These are phyloP conservation scores for Heliosperma pusillum DNA, from an alignment of 148 eudicot species.

Conservation along the genomic window DNA sequence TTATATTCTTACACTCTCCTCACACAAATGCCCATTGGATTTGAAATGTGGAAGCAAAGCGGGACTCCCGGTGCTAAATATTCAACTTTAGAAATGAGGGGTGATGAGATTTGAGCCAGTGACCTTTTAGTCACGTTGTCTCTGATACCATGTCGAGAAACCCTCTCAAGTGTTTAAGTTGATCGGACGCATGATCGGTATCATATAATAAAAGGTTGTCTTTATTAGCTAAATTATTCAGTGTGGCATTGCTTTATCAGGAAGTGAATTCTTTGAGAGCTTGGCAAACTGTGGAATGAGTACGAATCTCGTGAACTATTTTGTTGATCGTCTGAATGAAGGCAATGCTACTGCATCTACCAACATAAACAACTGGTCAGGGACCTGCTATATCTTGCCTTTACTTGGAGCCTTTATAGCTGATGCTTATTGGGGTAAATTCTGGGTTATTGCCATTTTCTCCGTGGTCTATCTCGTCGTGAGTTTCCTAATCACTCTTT, in stretches of 20 bases:
- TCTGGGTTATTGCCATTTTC: constrained; percentile 59
- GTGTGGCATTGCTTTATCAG: constrained; percentile 21
- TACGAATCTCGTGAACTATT: constrained; percentile 59
- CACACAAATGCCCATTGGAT: too few relatives aligned
- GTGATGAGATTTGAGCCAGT: too few relatives aligned
- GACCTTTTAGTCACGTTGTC: too few relatives aligned
- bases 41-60: too few relatives aligned
- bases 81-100: too few relatives aligned
- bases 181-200: too few relatives aligned
- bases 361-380: constrained; percentile 66
- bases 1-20: too few relatives aligned
- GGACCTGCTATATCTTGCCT: constrained; percentile 65
- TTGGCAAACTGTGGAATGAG: constrained; percentile 72
- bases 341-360: constrained; percentile 41
- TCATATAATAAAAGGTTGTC: too few relatives aligned
- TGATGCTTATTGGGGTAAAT: constrained; percentile 64
- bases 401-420: constrained; percentile 66
- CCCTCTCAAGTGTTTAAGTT: too few relatives aligned
- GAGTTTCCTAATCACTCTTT: constrained; percentile 18
- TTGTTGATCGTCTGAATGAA: constrained; percentile 35
- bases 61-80: too few relatives aligned
- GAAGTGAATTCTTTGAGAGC: constrained; percentile 64
- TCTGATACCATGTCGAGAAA: too few relatives aligned
- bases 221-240: not conserved
- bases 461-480: constrained; percentile 49